Evolutionary conservation across 179 eudicot genomes (phyloP).

Genomic region (Corrigiola litoralis): DNA sequence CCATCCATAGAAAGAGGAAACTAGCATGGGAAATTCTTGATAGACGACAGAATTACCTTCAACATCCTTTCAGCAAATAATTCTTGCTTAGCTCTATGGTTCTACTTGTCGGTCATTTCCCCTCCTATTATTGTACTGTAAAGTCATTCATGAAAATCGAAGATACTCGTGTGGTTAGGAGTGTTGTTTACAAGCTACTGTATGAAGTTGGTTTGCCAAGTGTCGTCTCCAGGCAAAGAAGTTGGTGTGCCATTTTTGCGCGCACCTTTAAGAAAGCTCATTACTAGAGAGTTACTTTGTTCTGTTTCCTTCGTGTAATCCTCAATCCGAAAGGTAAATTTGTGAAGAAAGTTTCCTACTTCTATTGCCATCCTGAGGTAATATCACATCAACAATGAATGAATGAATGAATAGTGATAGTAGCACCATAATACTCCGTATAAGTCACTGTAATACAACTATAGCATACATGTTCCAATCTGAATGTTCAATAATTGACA

Average conservation of each 20-base stretch:
- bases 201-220: too few species aligned
- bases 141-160: too few species aligned
- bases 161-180: too few species aligned
- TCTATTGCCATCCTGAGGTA: neutral
- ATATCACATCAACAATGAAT: constrained; percentile 8
- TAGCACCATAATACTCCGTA: neutral
- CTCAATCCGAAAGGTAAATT: too few species aligned
- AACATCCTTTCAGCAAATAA: neutral
- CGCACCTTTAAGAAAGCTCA: too few species aligned
- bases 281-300: too few species aligned
- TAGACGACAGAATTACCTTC: constrained; percentile 2
- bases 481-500: constrained; percentile 9
- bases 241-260: too few species aligned
- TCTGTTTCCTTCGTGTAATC: too few species aligned
- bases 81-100: neutral
- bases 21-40: neutral
- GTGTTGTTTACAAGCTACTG: too few species aligned
- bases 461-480: neutral
- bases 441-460: too few species aligned
- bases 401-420: neutral
- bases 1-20: neutral
- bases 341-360: too few species aligned
- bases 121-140: neutral
- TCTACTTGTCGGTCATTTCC: constrained; percentile 6
- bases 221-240: too few species aligned